Conservation (phyloP, 805 yeast species). For the Lipomyces sp. region DNA sequence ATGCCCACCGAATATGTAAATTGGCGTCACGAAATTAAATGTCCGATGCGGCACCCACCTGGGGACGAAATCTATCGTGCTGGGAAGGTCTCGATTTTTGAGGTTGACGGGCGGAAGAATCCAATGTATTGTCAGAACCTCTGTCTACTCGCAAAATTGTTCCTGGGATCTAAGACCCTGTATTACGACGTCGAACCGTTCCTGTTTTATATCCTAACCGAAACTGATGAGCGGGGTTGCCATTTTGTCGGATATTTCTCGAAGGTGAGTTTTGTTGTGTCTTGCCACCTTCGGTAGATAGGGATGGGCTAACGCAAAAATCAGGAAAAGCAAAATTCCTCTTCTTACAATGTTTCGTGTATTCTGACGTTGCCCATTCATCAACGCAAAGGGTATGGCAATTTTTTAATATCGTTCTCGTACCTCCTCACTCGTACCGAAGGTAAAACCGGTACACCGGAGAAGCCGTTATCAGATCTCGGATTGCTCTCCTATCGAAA, state of each 20-base stretch:
- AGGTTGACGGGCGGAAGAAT: conserved; percentile 87
- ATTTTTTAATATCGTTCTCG: conserved; percentile 84
- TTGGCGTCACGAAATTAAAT: conserved; percentile 74
- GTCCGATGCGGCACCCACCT: conserved; percentile 76
- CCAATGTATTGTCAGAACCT: conserved; percentile 84
- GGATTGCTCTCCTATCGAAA: conserved; percentile 85
- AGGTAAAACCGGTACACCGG: conserved; percentile 87
- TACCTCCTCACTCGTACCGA: conserved; percentile 78
- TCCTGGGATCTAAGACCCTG: conserved; percentile 86
- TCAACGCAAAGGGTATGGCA: conserved; percentile 89
- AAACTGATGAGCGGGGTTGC: conserved; percentile 59
- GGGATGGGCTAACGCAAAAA: background rate
- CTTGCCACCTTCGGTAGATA: background rate
- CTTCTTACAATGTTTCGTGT: conserved; percentile 86
- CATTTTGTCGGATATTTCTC: conserved; percentile 95
- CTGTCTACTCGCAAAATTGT: conserved; percentile 86
- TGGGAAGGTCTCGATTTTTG: conserved; percentile 74
- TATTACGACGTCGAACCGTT: conserved; percentile 97
- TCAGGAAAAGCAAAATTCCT: conserved; percentile 57
- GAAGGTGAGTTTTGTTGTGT: conserved; percentile 57
- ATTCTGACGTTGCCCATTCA: conserved; percentile 85
- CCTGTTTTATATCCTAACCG: conserved; percentile 82
- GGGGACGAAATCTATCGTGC: conserved; percentile 90
- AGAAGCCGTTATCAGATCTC: conserved; percentile 86
- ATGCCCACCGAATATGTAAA: conserved; percentile 69